A percentile compares a stretch with the other conserved stretches of the same genome.
Evolutionary conservation across 495 filamentous ascomycete genomes (phyloP).

Genomic region (Penicillium cataractarum): DNA sequence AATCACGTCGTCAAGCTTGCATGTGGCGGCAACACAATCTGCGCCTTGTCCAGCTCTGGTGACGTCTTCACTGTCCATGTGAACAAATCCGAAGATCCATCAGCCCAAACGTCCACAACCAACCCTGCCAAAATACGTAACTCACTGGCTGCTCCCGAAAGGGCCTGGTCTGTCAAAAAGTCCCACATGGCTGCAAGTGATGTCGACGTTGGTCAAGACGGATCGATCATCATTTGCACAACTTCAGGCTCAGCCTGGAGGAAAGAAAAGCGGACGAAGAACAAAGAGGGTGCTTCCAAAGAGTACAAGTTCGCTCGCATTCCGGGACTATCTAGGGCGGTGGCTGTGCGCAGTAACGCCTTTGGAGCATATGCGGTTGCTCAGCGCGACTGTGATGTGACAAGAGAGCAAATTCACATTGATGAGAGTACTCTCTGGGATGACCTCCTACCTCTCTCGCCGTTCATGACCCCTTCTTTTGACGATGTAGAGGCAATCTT

Average conservation of each 20-base stretch:
- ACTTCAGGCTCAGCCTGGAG: conserved; percentile 90
- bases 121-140: conserved; percentile 85
- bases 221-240: conserved; percentile 92
- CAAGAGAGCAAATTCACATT: conserved; percentile 71
- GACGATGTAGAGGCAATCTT: conserved; percentile 25
- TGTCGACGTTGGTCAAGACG: conserved; percentile 87
- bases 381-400: conserved; percentile 82
- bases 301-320: conserved; percentile 94
- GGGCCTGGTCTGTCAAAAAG: conserved; percentile 81
- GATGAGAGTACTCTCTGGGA: conserved; percentile 68
- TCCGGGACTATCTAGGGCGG: conserved; percentile 80
- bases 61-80: conserved; percentile 83
- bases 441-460: conserved; percentile 70
- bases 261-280: conserved; percentile 76
- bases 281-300: conserved; percentile 69
- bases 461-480: conserved; percentile 45
- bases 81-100: conserved; percentile 62
- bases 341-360: conserved; percentile 80
- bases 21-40: conserved; percentile 86
- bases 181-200: conserved; percentile 84
- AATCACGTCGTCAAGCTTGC: conserved; percentile 75
- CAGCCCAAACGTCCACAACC: conserved; percentile 73
- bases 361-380: conserved; percentile 89
- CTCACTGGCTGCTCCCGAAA: conserved; percentile 71
- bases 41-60: conserved; percentile 78